A percentile compares a stretch with the other conserved stretches of the same genome.
Conservation (phyloP, 1,139 yeast genomes). For the Pichia sp. region DNA sequence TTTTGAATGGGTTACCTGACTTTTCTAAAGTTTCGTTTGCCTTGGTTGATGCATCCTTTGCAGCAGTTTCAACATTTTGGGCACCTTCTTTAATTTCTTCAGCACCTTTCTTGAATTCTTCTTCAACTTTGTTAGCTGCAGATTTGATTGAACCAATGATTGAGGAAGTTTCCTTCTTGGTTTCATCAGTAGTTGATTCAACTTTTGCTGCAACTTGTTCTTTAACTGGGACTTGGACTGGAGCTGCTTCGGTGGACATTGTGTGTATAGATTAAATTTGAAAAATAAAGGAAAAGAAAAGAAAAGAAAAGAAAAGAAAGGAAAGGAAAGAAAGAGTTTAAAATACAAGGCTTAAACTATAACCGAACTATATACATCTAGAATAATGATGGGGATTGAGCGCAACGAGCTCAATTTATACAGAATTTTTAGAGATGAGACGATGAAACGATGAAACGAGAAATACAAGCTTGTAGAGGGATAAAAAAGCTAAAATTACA, state of each 20-base stretch:
- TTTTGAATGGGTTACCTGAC: constrained; percentile 13
- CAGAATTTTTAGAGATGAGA: background rate
- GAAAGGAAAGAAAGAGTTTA: too few species aligned
- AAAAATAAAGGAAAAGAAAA: background rate
- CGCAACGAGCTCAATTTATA: background rate
- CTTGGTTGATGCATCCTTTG: constrained; percentile 1
- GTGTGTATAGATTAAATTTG: background rate
- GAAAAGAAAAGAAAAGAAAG: background rate
- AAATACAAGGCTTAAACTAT: too few species aligned
- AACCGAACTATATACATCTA: too few species aligned
- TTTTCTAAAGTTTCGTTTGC: background rate
- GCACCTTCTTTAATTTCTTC: constrained; percentile 14
- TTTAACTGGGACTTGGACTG: background rate
- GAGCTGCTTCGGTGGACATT: constrained; percentile 12
- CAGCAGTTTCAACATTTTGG: constrained; percentile 13
- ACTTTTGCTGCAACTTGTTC: constrained; percentile 7
- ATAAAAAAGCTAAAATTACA: background rate
- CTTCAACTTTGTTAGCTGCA: constrained; percentile 11
- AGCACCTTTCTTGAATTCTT: constrained; percentile 12
- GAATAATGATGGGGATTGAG: background rate
- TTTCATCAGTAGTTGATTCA: constrained; percentile 12
- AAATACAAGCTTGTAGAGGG: too few species aligned
- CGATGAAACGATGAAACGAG: background rate
- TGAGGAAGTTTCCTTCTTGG: constrained; percentile 12
- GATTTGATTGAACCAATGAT: constrained; percentile 11